phyloP scores from a whole-genome alignment of 2,329 filamentous ascomycete species.

The Orbilia ellipsospora region DNA sequence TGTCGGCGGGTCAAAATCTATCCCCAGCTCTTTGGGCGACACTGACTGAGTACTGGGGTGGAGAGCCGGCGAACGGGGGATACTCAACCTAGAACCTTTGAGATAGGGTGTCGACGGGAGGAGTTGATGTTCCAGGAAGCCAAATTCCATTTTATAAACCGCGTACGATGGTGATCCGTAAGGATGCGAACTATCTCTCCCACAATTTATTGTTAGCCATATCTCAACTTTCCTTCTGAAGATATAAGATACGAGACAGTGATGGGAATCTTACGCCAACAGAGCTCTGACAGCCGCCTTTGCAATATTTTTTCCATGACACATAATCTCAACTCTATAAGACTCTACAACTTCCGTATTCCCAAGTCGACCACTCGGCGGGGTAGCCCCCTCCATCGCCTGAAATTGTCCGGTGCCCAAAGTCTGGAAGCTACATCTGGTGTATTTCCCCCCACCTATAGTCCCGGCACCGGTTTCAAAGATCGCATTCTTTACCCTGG shows the following conservation, averaged over 20 bases:
- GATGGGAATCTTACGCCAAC: slow-evolving; percentile 19
- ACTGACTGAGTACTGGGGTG: background rate
- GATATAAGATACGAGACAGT: background rate
- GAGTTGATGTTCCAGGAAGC: slow-evolving; percentile 27
- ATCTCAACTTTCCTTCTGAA: no score
- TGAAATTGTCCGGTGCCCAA: slow-evolving; percentile 39
- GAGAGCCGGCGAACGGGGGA: background rate
- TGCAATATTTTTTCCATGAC: slow-evolving; percentile 30
- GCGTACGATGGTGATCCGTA: slow-evolving; percentile 23
- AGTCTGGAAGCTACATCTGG: slow-evolving; percentile 43
- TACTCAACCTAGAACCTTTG: background rate
- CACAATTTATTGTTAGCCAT: no score
- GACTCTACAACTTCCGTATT: slow-evolving; percentile 18
- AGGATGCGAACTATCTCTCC: slow-evolving; percentile 25
- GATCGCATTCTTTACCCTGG: slow-evolving; percentile 35
- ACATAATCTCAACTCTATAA: slow-evolving; percentile 37
- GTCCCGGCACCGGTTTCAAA: slow-evolving; percentile 42
- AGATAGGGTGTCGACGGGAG: background rate
- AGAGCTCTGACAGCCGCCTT: slow-evolving; percentile 35
- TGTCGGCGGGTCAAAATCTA: slow-evolving; percentile 2
- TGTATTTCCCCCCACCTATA: slow-evolving; percentile 22
- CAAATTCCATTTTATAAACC: slow-evolving; percentile 46
- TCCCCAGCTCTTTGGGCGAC: background rate
- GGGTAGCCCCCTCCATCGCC: slow-evolving; percentile 22
- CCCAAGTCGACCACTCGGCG: background rate